These are phyloP conservation scores for Geosmithia morbida DNA, from an alignment of 2,329 filamentous ascomycete species.

Conservation along the genomic window DNA sequence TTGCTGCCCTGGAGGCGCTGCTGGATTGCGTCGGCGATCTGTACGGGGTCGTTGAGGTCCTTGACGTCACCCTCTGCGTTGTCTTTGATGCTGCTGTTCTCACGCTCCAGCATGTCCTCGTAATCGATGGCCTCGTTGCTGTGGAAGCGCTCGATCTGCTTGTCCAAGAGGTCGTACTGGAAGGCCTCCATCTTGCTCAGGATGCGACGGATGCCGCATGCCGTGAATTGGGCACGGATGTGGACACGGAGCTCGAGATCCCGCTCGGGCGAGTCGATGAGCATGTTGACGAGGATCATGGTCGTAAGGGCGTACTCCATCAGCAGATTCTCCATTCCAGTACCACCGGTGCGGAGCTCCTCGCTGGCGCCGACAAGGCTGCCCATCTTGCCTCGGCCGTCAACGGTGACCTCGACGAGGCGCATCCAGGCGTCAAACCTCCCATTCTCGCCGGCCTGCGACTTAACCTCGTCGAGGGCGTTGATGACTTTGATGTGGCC, in stretches of 20 bases:
- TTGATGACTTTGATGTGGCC: conserved; percentile 90
- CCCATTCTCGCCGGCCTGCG: conserved; percentile 77
- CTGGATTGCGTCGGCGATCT: conserved; percentile 91
- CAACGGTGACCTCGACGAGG: conserved; percentile 90
- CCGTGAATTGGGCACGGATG: conserved; percentile 89
- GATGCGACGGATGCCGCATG: conserved; percentile 88
- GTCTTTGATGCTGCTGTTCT: conserved; percentile 83
- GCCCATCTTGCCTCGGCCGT: conserved; percentile 97
- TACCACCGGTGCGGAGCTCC: conserved; percentile 87
- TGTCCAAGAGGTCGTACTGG: conserved; percentile 96
- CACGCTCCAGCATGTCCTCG: conserved; percentile 86
- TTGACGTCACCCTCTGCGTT: conserved; percentile 73
- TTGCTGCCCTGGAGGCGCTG: conserved; percentile 68
- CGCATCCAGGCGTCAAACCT: conserved; percentile 98
- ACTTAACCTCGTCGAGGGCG: conserved; percentile 83
- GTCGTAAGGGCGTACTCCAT: conserved; percentile 98
- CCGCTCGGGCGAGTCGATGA: conserved; percentile 78
- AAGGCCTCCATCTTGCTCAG: conserved; percentile 95
- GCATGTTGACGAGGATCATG: conserved; percentile 90
- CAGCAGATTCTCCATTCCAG: conserved; percentile 95
- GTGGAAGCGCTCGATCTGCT: conserved; percentile 88
- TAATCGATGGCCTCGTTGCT: conserved; percentile 96
- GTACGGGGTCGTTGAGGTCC: conserved; percentile 81
- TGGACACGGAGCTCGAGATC: conserved; percentile 88
- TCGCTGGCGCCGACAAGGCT: conserved; percentile 94